Conservation (phyloP, 2,329 filamentous ascomycete genomes). For the Exutisphaerella laricina region DNA sequence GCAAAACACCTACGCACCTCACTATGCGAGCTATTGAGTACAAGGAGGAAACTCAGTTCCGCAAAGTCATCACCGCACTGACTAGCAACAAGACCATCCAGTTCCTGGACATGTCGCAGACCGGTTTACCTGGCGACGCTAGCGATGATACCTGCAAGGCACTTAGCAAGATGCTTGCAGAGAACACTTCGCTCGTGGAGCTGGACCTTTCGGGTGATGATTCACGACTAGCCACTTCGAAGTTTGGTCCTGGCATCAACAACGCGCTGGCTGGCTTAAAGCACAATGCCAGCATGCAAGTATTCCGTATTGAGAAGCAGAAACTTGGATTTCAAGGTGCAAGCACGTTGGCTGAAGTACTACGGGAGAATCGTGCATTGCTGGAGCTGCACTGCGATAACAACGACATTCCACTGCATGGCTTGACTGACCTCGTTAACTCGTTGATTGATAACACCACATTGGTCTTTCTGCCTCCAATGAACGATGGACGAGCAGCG, state of each 20-base stretch:
- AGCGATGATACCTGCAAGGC: conserved; percentile 61
- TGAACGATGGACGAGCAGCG: conserved; percentile 56
- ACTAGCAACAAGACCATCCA: conserved; percentile 57
- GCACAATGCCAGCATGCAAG: conserved; percentile 56
- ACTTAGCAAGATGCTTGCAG: conserved; percentile 58
- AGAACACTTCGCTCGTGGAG: conserved; percentile 61
- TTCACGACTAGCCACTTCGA: conserved; percentile 63
- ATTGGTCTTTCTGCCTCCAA: conserved; percentile 56
- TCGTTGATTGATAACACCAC: conserved; percentile 61
- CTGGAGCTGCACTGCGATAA: conserved; percentile 64
- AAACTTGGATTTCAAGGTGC: conserved; percentile 64
- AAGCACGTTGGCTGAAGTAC: conserved; percentile 61
- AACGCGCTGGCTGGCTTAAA: conserved; percentile 60
- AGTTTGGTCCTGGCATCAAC: conserved; percentile 64
- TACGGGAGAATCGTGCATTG: conserved; percentile 58
- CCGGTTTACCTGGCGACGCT: conserved; percentile 63
- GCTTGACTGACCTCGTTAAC: conserved; percentile 64
- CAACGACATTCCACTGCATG: conserved; percentile 66
- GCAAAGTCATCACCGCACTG: conserved; percentile 57
- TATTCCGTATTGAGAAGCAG: conserved; percentile 62
- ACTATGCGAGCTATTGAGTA: conserved; percentile 66
- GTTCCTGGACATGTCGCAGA: conserved; percentile 64
- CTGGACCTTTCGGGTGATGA: conserved; percentile 67
- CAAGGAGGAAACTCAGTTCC: conserved; percentile 58
- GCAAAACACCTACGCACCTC: conserved; percentile 56